phyloP scores from a whole-genome alignment of 306 rosid genomes.

The Fagus crenata region DNA sequence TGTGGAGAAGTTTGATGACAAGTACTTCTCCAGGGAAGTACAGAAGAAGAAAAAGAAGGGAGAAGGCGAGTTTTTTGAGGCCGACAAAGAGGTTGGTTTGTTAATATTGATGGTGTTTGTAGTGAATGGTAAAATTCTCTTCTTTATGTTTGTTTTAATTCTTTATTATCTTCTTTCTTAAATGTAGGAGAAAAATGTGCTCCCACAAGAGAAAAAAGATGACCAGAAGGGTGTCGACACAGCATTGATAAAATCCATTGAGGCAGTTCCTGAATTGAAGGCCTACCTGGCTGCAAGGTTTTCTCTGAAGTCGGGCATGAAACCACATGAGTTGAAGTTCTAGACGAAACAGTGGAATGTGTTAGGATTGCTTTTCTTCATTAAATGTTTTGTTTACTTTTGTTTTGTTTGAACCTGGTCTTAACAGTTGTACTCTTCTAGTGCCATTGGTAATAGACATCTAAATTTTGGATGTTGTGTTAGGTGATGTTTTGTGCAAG shows the following conservation, averaged over 20 bases:
- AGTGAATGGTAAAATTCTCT: background rate
- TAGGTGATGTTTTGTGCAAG: background rate
- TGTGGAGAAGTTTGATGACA: constrained; percentile 52
- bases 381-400: constrained; percentile 8
- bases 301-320: constrained; percentile 70
- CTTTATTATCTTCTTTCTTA: background rate
- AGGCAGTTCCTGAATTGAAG: constrained; percentile 68
- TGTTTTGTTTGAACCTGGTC: constrained; percentile 19
- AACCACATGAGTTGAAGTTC: constrained; percentile 75
- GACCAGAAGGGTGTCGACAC: constrained; percentile 73
- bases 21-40: constrained; percentile 56
- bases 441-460: constrained; percentile 6
- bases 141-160: background rate
- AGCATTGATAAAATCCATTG: constrained; percentile 54
- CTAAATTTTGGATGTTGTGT: constrained; percentile 15
- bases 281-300: constrained; percentile 76
- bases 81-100: constrained; percentile 58
- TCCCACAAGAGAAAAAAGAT: constrained; percentile 78
- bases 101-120: background rate
- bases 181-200: constrained; percentile 59
- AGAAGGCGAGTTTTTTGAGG: constrained; percentile 61
- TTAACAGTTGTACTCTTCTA: constrained; percentile 9
- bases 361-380: background rate
- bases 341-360: constrained; percentile 22
- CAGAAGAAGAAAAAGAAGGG: constrained; percentile 55